phyloP scores from a whole-genome alignment of 192 early-diverging fungal genomes.

The Kickxella alabastrina region DNA sequence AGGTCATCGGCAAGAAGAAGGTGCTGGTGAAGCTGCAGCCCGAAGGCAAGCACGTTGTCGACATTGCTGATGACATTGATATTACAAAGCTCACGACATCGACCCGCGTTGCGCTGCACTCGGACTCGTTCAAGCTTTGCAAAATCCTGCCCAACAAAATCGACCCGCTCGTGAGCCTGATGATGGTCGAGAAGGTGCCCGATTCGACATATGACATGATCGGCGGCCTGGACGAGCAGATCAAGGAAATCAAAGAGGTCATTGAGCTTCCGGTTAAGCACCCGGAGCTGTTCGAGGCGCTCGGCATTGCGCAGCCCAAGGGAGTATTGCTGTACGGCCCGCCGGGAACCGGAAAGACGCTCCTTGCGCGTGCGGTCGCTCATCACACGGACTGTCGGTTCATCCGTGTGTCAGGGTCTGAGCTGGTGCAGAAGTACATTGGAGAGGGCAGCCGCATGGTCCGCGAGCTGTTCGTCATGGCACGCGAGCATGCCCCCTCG shows the following conservation, averaged over 20 bases:
- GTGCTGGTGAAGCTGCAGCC: slow-evolving; percentile 87
- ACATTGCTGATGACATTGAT: slow-evolving; percentile 90
- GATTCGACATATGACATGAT: slow-evolving; percentile 99
- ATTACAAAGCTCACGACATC: slow-evolving; percentile 87
- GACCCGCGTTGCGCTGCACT: slow-evolving; percentile 86
- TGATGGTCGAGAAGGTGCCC: slow-evolving; percentile 99
- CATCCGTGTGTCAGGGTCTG: slow-evolving; percentile 86
- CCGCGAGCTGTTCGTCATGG: slow-evolving; percentile 86
- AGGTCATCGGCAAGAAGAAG: slow-evolving; percentile 98
- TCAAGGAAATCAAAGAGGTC: slow-evolving; percentile 99
- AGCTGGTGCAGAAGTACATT: slow-evolving; percentile 91
- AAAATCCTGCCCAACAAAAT: slow-evolving; percentile 97
- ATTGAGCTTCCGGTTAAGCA: slow-evolving; percentile 99
- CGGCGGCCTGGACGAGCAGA: slow-evolving; percentile 98
- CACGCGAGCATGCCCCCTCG: slow-evolving; percentile 85
- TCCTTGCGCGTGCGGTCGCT: slow-evolving; percentile 85
- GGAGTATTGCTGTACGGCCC: slow-evolving; percentile 92
- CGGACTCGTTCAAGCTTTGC: slow-evolving; percentile 89
- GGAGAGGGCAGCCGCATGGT: slow-evolving; percentile 91
- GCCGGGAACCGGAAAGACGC: slow-evolving; percentile 85
- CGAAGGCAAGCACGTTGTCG: slow-evolving; percentile 98
- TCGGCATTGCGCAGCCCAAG: slow-evolving; percentile 99
- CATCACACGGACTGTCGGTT: slow-evolving; percentile 91
- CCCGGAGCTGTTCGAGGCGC: slow-evolving; percentile 95
- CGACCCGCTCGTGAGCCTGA: slow-evolving; percentile 98